A percentile compares a stretch with the other conserved stretches of the same genome.
These are phyloP conservation scores for Pelargonium nanum DNA, from an alignment of 345 rosid genomes.

Conservation along the genomic window DNA sequence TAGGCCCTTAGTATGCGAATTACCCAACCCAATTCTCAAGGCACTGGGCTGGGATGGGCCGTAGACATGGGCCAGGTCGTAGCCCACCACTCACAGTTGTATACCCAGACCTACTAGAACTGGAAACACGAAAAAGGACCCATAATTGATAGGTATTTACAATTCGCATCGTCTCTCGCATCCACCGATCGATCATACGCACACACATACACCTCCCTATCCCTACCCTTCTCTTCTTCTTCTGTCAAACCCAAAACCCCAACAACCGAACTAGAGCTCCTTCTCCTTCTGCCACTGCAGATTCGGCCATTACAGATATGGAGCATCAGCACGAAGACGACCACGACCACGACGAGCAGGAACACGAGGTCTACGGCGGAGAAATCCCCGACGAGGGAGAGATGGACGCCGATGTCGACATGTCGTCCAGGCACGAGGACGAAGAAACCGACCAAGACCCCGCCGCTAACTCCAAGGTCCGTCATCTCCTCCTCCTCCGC, in stretches of 20 bases:
- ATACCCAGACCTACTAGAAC: no score
- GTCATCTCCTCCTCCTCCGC: not conserved
- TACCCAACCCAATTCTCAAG: no score
- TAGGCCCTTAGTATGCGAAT: no score
- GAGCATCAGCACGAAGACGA: conserved; percentile 23
- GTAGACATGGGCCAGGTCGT: no score
- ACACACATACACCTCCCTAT: no score
- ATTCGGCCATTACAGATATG: not conserved
- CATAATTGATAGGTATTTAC: not conserved
- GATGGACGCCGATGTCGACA: conserved; percentile 58
- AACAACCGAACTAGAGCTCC: not conserved
- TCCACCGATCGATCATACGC: not conserved
- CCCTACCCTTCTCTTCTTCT: no score
- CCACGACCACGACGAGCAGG: conserved; percentile 56
- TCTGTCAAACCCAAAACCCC: not conserved
- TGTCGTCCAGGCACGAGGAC: conserved; percentile 27
- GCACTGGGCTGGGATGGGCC: no score
- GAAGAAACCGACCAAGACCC: conserved; percentile 50
- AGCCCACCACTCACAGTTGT: no score
- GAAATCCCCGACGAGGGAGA: conserved; percentile 75
- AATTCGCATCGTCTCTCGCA: not conserved
- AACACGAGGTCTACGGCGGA: conserved; percentile 82
- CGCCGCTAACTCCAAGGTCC: conserved; percentile 54
- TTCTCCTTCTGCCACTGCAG: not conserved
- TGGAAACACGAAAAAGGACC: not conserved